A percentile compares a stretch with the other conserved stretches of the same genome.
These are phyloP conservation scores for Lagenaria siceraria DNA, from an alignment of 306 rosid genomes.

Conservation along the genomic window DNA sequence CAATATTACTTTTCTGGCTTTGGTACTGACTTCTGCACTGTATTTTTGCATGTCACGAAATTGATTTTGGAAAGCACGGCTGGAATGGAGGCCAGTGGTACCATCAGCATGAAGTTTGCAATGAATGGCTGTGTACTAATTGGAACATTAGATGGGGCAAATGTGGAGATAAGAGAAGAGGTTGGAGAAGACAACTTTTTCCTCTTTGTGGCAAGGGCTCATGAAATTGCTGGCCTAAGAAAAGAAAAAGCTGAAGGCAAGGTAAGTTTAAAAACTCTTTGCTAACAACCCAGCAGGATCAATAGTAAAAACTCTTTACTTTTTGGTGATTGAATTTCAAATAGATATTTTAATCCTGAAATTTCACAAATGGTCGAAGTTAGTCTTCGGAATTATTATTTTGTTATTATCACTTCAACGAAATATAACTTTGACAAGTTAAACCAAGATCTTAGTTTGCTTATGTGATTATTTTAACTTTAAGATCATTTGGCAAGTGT, in stretches of 20 bases:
- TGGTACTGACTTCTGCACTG: not conserved
- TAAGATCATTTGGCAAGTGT: not conserved
- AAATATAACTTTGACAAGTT: not conserved
- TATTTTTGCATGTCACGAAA: not conserved
- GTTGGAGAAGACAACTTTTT: conserved; percentile 90
- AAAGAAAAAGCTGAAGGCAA: conserved; percentile 79
- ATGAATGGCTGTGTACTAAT: conserved; percentile 86
- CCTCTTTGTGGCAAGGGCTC: conserved; percentile 88
- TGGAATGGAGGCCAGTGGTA: conserved; percentile 99
- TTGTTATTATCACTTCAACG: not conserved
- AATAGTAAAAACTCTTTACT: not conserved
- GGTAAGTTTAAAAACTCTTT: conserved; percentile 30
- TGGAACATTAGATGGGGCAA: conserved; percentile 98
- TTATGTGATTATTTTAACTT: not conserved
- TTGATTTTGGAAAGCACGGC: conserved; percentile 49
- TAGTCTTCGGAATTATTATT: not conserved
- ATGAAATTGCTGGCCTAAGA: conserved; percentile 78
- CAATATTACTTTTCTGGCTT: not conserved
- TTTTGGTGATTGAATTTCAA: not conserved
- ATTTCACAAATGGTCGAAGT: not conserved
- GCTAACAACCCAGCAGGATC: not conserved
- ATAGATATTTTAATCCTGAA: not conserved
- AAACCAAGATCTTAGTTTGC: not conserved
- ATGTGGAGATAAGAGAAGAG: conserved; percentile 91
- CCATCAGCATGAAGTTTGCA: conserved; percentile 96